Evolutionary conservation across 2,329 filamentous ascomycete genomes (phyloP), one percentile per base, ranked within the genome.

Genomic region (Fusarium anthophilum): DNA sequence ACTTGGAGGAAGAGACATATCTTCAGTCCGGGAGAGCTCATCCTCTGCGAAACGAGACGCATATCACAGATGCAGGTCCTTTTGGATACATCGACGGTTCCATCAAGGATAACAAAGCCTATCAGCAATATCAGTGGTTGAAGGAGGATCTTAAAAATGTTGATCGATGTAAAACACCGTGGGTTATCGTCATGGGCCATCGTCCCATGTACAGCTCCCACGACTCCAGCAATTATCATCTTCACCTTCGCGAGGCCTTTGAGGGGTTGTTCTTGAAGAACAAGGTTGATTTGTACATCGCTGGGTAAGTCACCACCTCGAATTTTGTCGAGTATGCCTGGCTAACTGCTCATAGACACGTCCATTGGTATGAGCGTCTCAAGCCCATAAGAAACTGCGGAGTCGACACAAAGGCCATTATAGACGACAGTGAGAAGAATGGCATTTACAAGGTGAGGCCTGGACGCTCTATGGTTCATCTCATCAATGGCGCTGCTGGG

Each of bases 321-420:
- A 20, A 14, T 1, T 2, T 6, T 12, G 5, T 39, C 8, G 12
- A n/a, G 5, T 3, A 4, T 8, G 2, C 3, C 1, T 2, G 8
- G 6, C 57, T 63, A 20, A 65, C 22, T 12, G 1, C 3, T 17
- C 2, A 22, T 20, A 65, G 63, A 8, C 63, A 65, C 3, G 58
- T 65, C 7, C 58, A 65, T 2, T 65, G 63, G 63, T 63, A 65
- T 12, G 63, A 65, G 26, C 63, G 63, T 5, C 63, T 65, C 4
- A 39, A 54, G 6, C 63, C 63, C 5, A 51, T 63, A 18, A 1
- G 6, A 7, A 65, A 65, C 8, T 38, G 58, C 7, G 1, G 3
- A 1, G 20, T 64, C 44, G 62, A 64, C 22, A 7, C 9, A 10
- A 6, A 6, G 7, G 15, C 48, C 11, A n/a, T 32, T 7, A 20